Conservation (phyloP, 2,329 filamentous ascomycete species). For the Paraphoma chrysanthemicola region DNA sequence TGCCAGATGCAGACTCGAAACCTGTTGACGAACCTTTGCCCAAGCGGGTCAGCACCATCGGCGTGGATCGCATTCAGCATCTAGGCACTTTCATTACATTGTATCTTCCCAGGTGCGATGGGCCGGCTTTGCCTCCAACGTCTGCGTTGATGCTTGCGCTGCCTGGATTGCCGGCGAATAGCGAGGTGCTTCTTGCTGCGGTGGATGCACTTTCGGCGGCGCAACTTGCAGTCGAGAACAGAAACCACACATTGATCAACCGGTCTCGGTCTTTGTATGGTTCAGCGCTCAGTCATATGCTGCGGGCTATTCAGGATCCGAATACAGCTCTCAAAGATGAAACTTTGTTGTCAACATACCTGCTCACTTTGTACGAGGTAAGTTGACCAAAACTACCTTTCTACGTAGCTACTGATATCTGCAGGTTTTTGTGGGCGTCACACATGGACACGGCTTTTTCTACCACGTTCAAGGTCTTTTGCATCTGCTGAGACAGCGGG, state of each 20-base stretch:
- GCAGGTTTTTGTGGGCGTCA: constrained; percentile 45
- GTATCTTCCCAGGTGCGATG: constrained; percentile 38
- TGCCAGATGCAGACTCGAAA: constrained; percentile 16
- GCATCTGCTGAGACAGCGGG: constrained; percentile 39
- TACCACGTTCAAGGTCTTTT: constrained; percentile 46
- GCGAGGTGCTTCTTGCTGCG: constrained; percentile 38
- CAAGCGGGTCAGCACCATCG: constrained; percentile 41
- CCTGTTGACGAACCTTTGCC: constrained; percentile 29
- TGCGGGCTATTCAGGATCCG: constrained; percentile 38
- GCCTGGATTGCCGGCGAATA: constrained; percentile 39
- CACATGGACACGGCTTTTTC: constrained; percentile 44
- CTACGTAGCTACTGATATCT: too few species aligned
- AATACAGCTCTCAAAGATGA: constrained; percentile 38
- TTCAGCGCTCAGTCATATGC: constrained; percentile 40
- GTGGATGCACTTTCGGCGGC: constrained; percentile 45
- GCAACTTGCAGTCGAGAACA: constrained; percentile 42
- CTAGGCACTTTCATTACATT: constrained; percentile 41
- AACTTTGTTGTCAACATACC: constrained; percentile 43
- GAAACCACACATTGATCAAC: constrained; percentile 38
- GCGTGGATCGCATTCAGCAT: constrained; percentile 45
- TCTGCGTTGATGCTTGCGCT: constrained; percentile 44
- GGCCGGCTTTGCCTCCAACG: constrained; percentile 41
- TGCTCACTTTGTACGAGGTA: constrained; percentile 45
- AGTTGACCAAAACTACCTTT: not conserved
- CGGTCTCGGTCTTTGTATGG: constrained; percentile 45